These are phyloP conservation scores for Epicoccum sorghinum DNA, from an alignment of 2,329 filamentous ascomycete genomes.

Conservation along the genomic window DNA sequence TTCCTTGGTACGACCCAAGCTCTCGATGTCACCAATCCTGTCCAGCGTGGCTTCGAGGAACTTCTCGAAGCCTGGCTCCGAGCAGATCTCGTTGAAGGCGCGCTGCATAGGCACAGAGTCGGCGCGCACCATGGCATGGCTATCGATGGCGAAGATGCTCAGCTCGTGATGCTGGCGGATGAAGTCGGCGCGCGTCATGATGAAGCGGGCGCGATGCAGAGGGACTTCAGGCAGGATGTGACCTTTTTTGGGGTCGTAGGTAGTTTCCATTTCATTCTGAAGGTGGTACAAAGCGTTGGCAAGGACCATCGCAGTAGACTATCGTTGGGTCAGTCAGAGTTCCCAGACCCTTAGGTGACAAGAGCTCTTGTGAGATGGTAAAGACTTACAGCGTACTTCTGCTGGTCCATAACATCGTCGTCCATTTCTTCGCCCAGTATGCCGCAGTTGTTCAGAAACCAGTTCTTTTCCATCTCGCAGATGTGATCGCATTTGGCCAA, in stretches of 20 bases:
- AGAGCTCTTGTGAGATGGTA: no score
- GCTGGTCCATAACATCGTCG: slow-evolving; percentile 97
- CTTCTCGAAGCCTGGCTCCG: slow-evolving; percentile 76
- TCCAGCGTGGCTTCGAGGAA: slow-evolving; percentile 82
- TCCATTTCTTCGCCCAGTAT: slow-evolving; percentile 81
- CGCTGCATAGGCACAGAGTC: slow-evolving; percentile 96
- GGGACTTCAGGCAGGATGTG: slow-evolving; percentile 78
- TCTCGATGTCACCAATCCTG: slow-evolving; percentile 91
- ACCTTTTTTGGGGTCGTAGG: slow-evolving; percentile 69
- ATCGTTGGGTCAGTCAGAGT: not conserved
- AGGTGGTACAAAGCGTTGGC: slow-evolving; percentile 88
- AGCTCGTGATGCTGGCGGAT: slow-evolving; percentile 90
- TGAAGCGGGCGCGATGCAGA: slow-evolving; percentile 59
- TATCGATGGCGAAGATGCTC: slow-evolving; percentile 95
- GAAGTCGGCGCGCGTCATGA: slow-evolving; percentile 96
- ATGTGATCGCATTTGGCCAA: slow-evolving; percentile 75
- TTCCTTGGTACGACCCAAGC: slow-evolving; percentile 89
- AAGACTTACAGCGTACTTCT: slow-evolving; percentile 82
- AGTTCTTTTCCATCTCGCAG: slow-evolving; percentile 73
- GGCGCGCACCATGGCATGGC: slow-evolving; percentile 82
- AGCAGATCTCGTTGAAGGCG: slow-evolving; percentile 85
- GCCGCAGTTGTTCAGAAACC: slow-evolving; percentile 79
- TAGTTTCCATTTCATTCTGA: slow-evolving; percentile 67
- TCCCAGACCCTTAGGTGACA: not conserved
- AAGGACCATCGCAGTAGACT: slow-evolving; percentile 91